These are phyloP conservation scores for Didymellaceae sp. DNA, from an alignment of 2,329 filamentous ascomycete genomes.

Conservation along the genomic window DNA sequence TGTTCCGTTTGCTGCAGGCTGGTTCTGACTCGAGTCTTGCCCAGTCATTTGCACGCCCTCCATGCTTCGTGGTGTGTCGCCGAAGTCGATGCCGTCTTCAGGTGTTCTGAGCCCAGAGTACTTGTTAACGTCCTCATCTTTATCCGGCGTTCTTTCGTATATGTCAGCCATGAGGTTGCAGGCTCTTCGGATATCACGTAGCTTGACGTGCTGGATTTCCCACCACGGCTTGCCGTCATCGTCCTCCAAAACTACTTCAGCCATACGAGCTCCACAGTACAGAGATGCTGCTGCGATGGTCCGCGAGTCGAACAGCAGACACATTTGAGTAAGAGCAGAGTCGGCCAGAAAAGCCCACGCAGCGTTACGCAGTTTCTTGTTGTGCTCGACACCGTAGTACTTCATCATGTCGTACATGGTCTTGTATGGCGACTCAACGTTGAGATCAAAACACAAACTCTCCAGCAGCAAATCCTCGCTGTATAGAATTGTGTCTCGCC, in stretches of 20 bases:
- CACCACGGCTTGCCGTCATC: slow-evolving; percentile 83
- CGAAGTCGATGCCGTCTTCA: slow-evolving; percentile 45
- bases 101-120: slow-evolving; percentile 55
- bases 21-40: slow-evolving; percentile 24
- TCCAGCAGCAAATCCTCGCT: slow-evolving; percentile 95
- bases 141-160: slow-evolving; percentile 52
- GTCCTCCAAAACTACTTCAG: slow-evolving; percentile 74
- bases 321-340: slow-evolving; percentile 81
- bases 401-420: slow-evolving; percentile 82
- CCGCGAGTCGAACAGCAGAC: slow-evolving; percentile 77
- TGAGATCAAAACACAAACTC: slow-evolving; percentile 89
- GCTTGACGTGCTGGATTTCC: slow-evolving; percentile 74
- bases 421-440: slow-evolving; percentile 86
- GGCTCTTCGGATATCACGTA: slow-evolving; percentile 73
- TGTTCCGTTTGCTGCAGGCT: slow-evolving; percentile 29
- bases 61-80: slow-evolving; percentile 39
- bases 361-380: slow-evolving; percentile 81
- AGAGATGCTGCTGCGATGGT: slow-evolving; percentile 86
- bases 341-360: slow-evolving; percentile 97
- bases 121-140: slow-evolving; percentile 52
- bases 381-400: slow-evolving; percentile 74
- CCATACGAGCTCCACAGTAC: slow-evolving; percentile 83
- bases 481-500: slow-evolving; percentile 90
- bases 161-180: slow-evolving; percentile 74
- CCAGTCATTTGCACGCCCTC: slow-evolving; percentile 31